Evolutionary conservation across 306 rosid genomes (phyloP), one percentile per base, ranked within the genome.

Genomic region (Aeschynomene evenia): DNA sequence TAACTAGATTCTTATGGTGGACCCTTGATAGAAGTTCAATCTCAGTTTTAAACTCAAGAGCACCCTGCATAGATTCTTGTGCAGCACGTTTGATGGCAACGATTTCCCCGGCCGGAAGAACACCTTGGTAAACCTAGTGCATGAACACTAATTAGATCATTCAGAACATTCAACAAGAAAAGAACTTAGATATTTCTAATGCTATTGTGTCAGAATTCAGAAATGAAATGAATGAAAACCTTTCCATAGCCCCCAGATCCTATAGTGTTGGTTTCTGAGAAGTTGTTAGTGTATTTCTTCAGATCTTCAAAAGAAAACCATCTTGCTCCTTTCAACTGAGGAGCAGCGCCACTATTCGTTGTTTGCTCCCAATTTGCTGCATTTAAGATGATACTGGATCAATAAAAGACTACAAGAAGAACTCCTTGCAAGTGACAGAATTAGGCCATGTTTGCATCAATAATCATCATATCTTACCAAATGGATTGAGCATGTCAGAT

Each of bases 1-100:
- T 29, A 24, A 91, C 96, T 1, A 91, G 89, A 82, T 91, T 91
- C 79, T 80, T 91, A 42, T 91, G 97, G 63, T 91, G 97, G 53
- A 88, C 91, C 76, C 97, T 86, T 45, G 97, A 91, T 59, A 91
- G 87, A 71, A 89, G 93, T 77, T 89, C 97, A 71, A 91, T 87
- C 87, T 91, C 97, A 23, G 85, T 89, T 75, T 80, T 91, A 71
- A 91, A 91, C 82, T 91, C 89, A 29, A 69, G 70, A 19, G 80
- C 88, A 22, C 90, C 94, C 68, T 89, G 96, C 88, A 63, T 80
- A 12, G 97, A 87, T 58, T 84, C 97, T 61, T 62, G 50, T 64
- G 52, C 80, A n/a, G 93, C 85, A 39, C 89, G 78, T 80, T 91
- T 91, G 74, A 91, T 68, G 21, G 97, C 97, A 51, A 91, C 82